A percentile compares a stretch with the other conserved stretches of the same genome.
These are phyloP conservation scores for Tinospora cordifolia DNA, from an alignment of 164 flowering plant species.

Conservation along the genomic window DNA sequence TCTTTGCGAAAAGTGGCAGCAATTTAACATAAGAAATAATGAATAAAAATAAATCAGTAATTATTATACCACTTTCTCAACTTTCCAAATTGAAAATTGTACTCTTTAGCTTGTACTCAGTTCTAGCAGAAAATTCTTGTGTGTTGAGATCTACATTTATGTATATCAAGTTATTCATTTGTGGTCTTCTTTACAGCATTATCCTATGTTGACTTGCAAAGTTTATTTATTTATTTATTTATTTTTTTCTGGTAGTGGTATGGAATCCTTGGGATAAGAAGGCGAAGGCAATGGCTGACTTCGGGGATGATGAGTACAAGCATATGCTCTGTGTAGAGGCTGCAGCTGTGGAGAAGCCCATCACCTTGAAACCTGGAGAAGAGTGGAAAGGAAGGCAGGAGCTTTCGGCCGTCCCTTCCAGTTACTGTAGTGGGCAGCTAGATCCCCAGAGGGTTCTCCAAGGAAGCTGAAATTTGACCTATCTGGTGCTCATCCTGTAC, in stretches of 20 bases:
- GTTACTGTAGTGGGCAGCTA: conserved; percentile 73
- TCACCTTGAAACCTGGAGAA: conserved; percentile 77
- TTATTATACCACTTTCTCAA: not conserved
- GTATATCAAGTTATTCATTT: not conserved
- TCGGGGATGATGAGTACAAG: conserved; percentile 80
- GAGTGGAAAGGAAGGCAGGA: conserved; percentile 81
- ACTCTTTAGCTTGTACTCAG: not conserved
- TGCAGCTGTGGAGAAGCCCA: conserved; percentile 62
- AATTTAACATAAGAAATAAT: too few relatives aligned
- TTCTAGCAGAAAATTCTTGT: not conserved
- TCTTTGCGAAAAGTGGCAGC: too few relatives aligned
- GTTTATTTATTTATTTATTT: too few relatives aligned
- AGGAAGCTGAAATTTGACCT: conserved; percentile 27
- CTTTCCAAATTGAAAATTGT: not conserved
- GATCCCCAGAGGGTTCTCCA: conserved; percentile 68
- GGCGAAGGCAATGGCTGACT: conserved; percentile 65
- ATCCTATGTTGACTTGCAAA: not conserved
- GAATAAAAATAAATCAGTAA: not conserved
- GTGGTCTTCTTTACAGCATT: not conserved
- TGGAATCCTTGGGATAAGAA: conserved; percentile 91
- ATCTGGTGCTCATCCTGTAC: conserved; percentile 31
- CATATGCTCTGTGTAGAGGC: conserved; percentile 79
- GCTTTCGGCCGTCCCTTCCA: conserved; percentile 71
- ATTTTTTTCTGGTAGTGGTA: conserved; percentile 35
- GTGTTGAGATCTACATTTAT: not conserved